Evolutionary conservation across 768 basidiomycete species (phyloP), one percentile per base, ranked within the genome.

Genomic region (Lactarius hengduanensis): DNA sequence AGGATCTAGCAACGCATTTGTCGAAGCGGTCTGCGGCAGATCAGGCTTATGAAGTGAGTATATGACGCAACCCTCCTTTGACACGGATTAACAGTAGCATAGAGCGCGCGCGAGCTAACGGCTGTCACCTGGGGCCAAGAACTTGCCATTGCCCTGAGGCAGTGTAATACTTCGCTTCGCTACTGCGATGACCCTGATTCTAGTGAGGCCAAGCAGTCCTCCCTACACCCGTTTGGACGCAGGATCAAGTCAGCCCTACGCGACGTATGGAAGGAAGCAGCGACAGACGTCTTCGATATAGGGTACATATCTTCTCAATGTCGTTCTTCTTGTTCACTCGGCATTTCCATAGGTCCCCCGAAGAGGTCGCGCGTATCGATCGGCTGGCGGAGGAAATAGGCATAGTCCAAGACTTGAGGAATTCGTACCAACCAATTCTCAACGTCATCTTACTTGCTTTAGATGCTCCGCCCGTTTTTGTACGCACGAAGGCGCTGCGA

Each of bases 401-500:
- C 20, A 86, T 85, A 0, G 82, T 89, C 16, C 92, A 94, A 66
- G 84, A 81, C 45, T 79, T 97, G 57, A 86, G 86, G 64, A 87
- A 83, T 69, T 92, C 91, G 3, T 96, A 96, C 75, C 86, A 91
- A 54, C 88, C 92, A 0, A 91, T 98, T 61, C 77, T 98, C 15
- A 87, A 86, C 22, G 86, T 90, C 41, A 87, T 97, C 36, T 75
- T 98, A 22, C 78, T 81, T 62, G 86, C 94, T 2, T 81, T 96
- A 67, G 93, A 96, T 72, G 91, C 92, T 0, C 84, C 91, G 4
- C 85, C 88, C 4, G 94, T 98, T 32, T 94, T 92, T 72, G 91
- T 96, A 82, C 86, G 97, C 38, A 96, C 95, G 0, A 98, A 98
- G 75, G 96, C 96, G 0, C 79, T 99, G 36, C 84, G 91, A 61